Percentiles rank a stretch among this genome's conserved stretches.
phyloP scores from a whole-genome alignment of 495 filamentous ascomycete species.

The Aspergillus olivimuriae region DNA sequence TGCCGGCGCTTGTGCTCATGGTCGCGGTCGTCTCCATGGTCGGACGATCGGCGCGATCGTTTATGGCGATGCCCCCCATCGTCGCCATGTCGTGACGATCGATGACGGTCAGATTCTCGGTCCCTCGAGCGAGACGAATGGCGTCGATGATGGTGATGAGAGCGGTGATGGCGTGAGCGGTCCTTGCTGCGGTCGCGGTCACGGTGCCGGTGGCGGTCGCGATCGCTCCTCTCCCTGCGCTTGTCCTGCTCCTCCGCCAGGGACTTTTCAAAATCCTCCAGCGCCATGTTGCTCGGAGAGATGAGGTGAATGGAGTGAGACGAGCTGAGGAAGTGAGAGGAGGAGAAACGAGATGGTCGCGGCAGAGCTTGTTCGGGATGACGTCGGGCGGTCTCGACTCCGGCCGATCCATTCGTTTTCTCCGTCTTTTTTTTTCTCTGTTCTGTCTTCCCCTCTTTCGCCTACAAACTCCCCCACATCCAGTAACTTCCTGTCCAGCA shows the following conservation, averaged over 20 bases:
- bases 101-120: conserved; percentile 22
- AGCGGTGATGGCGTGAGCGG: conserved; percentile 30
- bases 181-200: conserved; percentile 37
- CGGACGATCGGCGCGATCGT: conserved; percentile 43
- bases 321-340: neutral
- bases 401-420: conserved; percentile 28
- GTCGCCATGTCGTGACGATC: conserved; percentile 31
- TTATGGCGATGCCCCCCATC: conserved; percentile 49
- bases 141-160: conserved; percentile 38
- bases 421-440: conserved; percentile 21
- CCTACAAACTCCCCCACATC: neutral
- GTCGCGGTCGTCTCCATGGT: conserved; percentile 35
- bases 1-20: conserved; percentile 30
- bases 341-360: conserved; percentile 14
- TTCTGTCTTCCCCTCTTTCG: neutral
- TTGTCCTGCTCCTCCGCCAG: conserved; percentile 36
- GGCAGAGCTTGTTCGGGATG: conserved; percentile 24
- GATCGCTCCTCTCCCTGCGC: conserved; percentile 28
- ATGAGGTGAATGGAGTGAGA: neutral
- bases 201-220: conserved; percentile 27
- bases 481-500: neutral
- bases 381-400: conserved; percentile 33
- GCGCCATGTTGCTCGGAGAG: conserved; percentile 30
- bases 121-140: conserved; percentile 41
- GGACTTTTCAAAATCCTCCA: conserved; percentile 51